Base-by-base conservation (phyloP, 345 rosid species). In the Populus tremula region DNA sequence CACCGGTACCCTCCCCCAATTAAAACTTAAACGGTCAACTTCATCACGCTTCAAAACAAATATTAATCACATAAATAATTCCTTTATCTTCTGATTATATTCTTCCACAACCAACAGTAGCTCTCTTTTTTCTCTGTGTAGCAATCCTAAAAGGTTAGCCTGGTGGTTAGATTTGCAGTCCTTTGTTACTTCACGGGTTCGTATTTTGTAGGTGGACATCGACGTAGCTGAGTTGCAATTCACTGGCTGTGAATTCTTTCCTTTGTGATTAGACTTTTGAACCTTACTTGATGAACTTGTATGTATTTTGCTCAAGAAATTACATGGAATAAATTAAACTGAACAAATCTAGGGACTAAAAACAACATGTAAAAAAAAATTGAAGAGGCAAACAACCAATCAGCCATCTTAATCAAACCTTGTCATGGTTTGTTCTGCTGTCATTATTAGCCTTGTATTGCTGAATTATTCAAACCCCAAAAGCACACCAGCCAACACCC, bases 391-490 rank as follows among this genome's bases (percentile, higher is more conserved):
- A 69, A 27, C n/a, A 25, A 45, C 23, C 73, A 47, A 20, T 54
- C 8, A 62, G 70, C 9, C n/a, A 20, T 20, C 74, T 31, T 61
- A 45, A 70, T 79, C 73, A 71, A 49, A 72, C 27, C 61, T 47
- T 75, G 72, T 77, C 33, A 74, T 69, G 8, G 76, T 75, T 75
- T 50, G 81, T 76, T 76, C 75, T 78, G 36, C 67, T 59, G 88
- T 76, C 81, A 80, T 64, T 25, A 14, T 74, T 54, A 67, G 50
- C 54, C 39, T 62, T 39, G 69, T 31, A 21, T 10, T 45, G 77
- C 73, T 81, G 83, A 78, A 77, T 70, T 76, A 70, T 79, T 67
- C 73, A 62, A 53, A 29, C n/a, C 61, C 14, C 41, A 7, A 18
- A 65, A 59, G 33, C 69, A 56, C 14, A 61, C 4, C 20, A 72